A percentile compares a stretch with the other conserved stretches of the same genome.
These are phyloP conservation scores for Westerdykella aurantiaca DNA, from an alignment of 2,329 filamentous ascomycete genomes.

Conservation along the genomic window DNA sequence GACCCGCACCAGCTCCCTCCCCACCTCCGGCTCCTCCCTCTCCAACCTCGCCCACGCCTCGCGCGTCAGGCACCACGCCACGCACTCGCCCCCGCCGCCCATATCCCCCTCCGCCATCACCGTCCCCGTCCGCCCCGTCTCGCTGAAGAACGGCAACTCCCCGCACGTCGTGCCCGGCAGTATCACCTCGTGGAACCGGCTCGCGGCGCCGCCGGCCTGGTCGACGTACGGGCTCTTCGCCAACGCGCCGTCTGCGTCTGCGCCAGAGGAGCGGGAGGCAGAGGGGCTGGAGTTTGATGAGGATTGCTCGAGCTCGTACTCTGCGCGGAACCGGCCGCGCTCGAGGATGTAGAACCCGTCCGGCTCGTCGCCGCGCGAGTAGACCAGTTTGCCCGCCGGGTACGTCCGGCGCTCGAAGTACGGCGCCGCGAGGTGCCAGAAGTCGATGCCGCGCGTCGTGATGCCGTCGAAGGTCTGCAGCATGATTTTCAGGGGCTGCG, in stretches of 20 bases:
- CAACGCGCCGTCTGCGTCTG: too few species aligned
- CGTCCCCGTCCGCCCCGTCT: slow-evolving; percentile 80
- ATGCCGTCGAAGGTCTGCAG: slow-evolving; percentile 92
- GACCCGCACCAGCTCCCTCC: slow-evolving; percentile 75
- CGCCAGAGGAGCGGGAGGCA: too few species aligned
- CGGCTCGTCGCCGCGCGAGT: slow-evolving; percentile 66
- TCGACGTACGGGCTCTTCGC: slow-evolving; percentile 40
- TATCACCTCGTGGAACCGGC: slow-evolving; percentile 82
- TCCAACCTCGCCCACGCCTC: slow-evolving; percentile 70
- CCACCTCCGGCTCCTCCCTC: slow-evolving; percentile 66
- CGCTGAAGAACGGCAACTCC: slow-evolving; percentile 91
- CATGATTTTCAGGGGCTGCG: slow-evolving; percentile 84
- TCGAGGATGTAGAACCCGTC: slow-evolving; percentile 88
- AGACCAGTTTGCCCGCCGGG: slow-evolving; percentile 65
- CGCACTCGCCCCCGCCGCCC: slow-evolving; percentile 70
- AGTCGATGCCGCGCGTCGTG: slow-evolving; percentile 82
- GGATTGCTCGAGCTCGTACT: slow-evolving; percentile 61
- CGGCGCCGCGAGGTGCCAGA: slow-evolving; percentile 76
- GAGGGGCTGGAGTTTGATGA: too few species aligned
- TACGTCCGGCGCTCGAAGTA: slow-evolving; percentile 72
- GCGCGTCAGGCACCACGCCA: slow-evolving; percentile 73
- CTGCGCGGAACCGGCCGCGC: slow-evolving; percentile 78
- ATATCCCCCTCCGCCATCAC: slow-evolving; percentile 79
- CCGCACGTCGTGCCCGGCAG: slow-evolving; percentile 92
- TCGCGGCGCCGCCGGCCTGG: slow-evolving; percentile 49